Conservation (phyloP, 2,329 filamentous ascomycete species). For the Cladorrhinum sp. region DNA sequence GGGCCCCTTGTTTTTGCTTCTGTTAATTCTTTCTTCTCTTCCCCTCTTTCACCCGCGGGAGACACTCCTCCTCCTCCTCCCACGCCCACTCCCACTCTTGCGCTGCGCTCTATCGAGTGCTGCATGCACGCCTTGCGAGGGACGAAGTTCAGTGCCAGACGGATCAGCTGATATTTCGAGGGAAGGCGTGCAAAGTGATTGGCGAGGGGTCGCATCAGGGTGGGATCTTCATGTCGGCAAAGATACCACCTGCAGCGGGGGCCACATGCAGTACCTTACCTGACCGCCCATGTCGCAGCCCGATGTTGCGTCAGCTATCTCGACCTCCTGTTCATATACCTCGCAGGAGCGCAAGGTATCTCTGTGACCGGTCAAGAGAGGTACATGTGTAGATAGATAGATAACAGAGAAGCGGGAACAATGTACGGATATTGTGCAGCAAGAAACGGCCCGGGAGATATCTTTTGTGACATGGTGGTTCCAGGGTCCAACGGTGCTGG, state of each 20-base stretch:
- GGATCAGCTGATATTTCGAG: conserved; percentile 27
- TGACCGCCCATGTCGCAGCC: not conserved
- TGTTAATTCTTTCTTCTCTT: no score
- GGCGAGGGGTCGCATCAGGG: conserved; percentile 15
- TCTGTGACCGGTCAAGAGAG: not conserved
- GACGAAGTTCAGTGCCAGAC: conserved; percentile 9
- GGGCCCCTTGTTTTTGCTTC: not conserved
- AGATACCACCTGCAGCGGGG: conserved; percentile 22
- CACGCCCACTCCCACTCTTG: not conserved
- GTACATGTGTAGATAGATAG: not conserved
- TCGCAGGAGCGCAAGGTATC: not conserved
- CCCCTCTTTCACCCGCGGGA: no score
- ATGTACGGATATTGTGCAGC: conserved; percentile 1
- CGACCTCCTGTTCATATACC: not conserved
- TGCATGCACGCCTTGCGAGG: conserved; percentile 22
- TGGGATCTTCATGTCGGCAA: conserved; percentile 28
- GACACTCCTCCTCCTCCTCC: no score
- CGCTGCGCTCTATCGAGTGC: conserved; percentile 7
- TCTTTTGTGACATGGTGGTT: not conserved
- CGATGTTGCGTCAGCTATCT: conserved; percentile 1
- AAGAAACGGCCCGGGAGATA: not conserved
- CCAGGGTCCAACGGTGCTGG: conserved; percentile 21
- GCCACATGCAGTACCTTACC: conserved; percentile 6
- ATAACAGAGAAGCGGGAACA: not conserved
- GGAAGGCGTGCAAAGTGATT: conserved; percentile 18